These are phyloP conservation scores for Selenicereus undatus DNA, from an alignment of 148 eudicot genomes.

Conservation along the genomic window DNA sequence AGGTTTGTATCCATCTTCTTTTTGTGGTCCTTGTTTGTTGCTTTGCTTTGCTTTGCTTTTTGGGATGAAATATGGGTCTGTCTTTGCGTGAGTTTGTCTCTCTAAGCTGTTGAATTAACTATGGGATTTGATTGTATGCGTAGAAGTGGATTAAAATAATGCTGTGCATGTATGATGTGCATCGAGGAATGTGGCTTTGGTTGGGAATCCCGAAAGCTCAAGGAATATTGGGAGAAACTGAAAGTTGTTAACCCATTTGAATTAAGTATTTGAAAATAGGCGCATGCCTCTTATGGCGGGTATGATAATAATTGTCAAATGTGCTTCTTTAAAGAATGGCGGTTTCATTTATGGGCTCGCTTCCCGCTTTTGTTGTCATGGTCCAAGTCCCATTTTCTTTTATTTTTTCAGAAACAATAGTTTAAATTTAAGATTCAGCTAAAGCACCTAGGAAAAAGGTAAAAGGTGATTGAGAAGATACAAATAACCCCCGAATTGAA, in stretches of 20 bases:
- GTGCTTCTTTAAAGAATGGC: not conserved
- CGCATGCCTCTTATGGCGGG: not conserved
- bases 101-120: no score
- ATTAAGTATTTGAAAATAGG: not conserved
- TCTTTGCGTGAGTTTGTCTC: not conserved
- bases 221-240: conserved; percentile 1
- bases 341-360: not conserved
- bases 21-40: not conserved
- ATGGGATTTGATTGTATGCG: not conserved
- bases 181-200: not conserved
- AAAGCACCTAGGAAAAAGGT: no score
- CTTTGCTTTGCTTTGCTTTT: not conserved
- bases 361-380: not conserved
- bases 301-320: not conserved
- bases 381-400: not conserved
- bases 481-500: no score
- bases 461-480: no score
- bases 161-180: not conserved
- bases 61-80: not conserved
- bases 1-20: conserved; percentile 19
- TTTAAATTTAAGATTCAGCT: no score
- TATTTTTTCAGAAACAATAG: no score
- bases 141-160: not conserved
- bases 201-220: not conserved
- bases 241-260: not conserved